Evolutionary conservation across 2,329 filamentous ascomycete species (phyloP).

Genomic region (Paraphaeosphaeria minitans): DNA sequence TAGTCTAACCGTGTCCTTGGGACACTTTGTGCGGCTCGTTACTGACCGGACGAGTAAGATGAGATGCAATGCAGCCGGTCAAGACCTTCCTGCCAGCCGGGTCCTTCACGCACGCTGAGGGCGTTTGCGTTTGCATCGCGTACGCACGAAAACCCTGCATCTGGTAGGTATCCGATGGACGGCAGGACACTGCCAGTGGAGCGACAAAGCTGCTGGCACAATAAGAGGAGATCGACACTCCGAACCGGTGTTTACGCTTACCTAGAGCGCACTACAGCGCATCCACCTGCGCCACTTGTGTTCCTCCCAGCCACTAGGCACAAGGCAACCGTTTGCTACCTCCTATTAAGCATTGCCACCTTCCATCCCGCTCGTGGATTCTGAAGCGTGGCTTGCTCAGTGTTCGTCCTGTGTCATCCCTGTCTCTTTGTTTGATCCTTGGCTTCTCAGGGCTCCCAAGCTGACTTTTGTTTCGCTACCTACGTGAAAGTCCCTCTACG

Average conservation of each 20-base stretch:
- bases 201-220: neutral
- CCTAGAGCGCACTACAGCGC: neutral
- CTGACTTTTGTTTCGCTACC: constrained; percentile 1
- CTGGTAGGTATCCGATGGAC: constrained; percentile 8
- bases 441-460: neutral
- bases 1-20: neutral
- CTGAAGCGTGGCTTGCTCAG: neutral
- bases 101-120: constrained; percentile 14
- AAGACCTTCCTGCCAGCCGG: neutral
- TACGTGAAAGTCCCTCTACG: neutral
- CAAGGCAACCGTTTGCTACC: neutral
- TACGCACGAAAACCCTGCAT: constrained; percentile 4
- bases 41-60: constrained; percentile 14
- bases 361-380: neutral
- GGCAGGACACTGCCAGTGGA: neutral
- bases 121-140: constrained; percentile 8
- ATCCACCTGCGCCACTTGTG: neutral
- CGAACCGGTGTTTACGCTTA: constrained; percentile 15
- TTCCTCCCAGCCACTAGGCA: constrained; percentile 4
- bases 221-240: constrained; percentile 3
- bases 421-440: neutral
- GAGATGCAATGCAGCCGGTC: constrained; percentile 6
- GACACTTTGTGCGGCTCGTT: constrained; percentile 8
- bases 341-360: neutral
- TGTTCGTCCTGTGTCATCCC: neutral